Percentiles rank a stretch among this genome's conserved stretches.
These are phyloP conservation scores for Candida cerambycidarum DNA, from an alignment of 805 yeast species.

Conservation along the genomic window DNA sequence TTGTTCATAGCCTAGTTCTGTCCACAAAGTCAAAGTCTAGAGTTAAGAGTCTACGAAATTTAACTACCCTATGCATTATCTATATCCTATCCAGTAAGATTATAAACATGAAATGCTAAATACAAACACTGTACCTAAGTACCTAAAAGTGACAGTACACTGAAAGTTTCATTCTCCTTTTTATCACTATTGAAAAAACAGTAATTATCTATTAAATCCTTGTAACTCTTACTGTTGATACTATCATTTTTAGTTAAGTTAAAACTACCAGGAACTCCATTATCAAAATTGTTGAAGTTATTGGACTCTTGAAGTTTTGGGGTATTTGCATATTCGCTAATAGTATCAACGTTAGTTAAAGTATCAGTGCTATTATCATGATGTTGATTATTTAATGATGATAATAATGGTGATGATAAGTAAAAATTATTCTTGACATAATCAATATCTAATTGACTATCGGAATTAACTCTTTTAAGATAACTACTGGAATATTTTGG, in stretches of 20 bases:
- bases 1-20: too few species aligned
- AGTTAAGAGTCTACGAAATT: too few species aligned
- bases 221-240: conserved; percentile 47
- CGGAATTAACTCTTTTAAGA: conserved; percentile 33
- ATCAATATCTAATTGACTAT: conserved; percentile 22
- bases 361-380: conserved; percentile 7
- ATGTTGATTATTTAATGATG: conserved; percentile 15
- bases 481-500: conserved; percentile 43
- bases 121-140: conserved; percentile 9
- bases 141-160: conserved; percentile 22
- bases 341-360: conserved; percentile 1
- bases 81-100: background rate
- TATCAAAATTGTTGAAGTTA: conserved; percentile 5
- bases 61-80: background rate
- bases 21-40: too few species aligned
- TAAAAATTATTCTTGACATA: conserved; percentile 36
- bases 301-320: background rate
- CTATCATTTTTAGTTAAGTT: conserved; percentile 10
- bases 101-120: background rate
- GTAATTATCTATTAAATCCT: conserved; percentile 56
- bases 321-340: conserved; percentile 1
- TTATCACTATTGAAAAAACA: conserved; percentile 47
- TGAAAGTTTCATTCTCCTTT: conserved; percentile 14
- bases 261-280: conserved; percentile 6
- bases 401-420: conserved; percentile 36